A percentile compares a stretch with the other conserved stretches of the same genome.
Conservation (phyloP, 345 rosid species). For the Litchi chinensis region DNA sequence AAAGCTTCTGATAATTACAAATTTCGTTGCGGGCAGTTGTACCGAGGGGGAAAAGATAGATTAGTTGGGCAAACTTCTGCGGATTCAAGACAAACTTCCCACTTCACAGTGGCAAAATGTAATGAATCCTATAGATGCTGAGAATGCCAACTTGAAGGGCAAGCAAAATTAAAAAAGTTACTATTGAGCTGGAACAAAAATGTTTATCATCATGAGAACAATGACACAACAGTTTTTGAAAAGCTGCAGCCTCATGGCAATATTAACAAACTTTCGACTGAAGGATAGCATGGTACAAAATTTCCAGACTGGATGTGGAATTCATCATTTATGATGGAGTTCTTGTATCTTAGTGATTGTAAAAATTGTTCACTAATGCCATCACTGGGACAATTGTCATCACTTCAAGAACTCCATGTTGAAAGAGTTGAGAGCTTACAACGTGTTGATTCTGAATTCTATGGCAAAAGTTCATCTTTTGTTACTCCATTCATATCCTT, state of each 20-base stretch:
- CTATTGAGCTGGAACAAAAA: conserved; percentile 29
- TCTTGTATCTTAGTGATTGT: conserved; percentile 30
- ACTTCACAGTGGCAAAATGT: conserved; percentile 32
- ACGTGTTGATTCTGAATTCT: too few relatives aligned
- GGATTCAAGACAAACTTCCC: conserved; percentile 32
- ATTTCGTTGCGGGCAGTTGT: conserved; percentile 20
- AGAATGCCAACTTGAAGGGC: conserved; percentile 29
- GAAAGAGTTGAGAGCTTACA: too few relatives aligned
- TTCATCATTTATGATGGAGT: conserved; percentile 24
- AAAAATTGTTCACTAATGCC: conserved; percentile 39
- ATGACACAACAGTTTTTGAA: conserved; percentile 30
- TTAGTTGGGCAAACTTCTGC: conserved; percentile 32
- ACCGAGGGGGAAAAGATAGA: conserved; percentile 13
- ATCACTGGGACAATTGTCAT: conserved; percentile 26
- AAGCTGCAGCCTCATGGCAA: conserved; percentile 33
- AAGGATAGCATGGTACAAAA: conserved; percentile 31
- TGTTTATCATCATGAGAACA: conserved; percentile 4
- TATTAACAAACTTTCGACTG: conserved; percentile 29
- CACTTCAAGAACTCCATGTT: too few relatives aligned
- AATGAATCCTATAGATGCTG: conserved; percentile 31
- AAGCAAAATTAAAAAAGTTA: conserved; percentile 33
- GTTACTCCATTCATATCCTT: too few relatives aligned
- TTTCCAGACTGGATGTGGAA: conserved; percentile 40
- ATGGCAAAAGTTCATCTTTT: too few relatives aligned
- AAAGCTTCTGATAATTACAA: conserved; percentile 32